phyloP scores from a whole-genome alignment of 208 protist genomes.

The Leishmania lainsoni region DNA sequence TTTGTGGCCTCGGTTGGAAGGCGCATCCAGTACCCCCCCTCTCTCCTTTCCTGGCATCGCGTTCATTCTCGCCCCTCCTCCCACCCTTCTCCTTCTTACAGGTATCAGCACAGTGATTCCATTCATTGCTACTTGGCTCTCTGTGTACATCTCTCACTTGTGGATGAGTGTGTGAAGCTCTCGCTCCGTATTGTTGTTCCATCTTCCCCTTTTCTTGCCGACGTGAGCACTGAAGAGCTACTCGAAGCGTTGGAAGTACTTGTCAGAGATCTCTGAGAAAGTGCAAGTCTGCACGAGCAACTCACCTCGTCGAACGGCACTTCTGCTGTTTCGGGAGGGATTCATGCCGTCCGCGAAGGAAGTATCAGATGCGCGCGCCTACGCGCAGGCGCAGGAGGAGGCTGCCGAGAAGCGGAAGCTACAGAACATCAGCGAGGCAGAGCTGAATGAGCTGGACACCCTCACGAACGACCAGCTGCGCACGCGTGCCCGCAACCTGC shows the following conservation, averaged over 20 bases:
- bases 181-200: background rate
- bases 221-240: background rate
- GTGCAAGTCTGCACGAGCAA: background rate
- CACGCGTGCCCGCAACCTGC: constrained; percentile 45
- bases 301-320: background rate
- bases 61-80: too few species aligned
- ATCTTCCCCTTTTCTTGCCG: background rate
- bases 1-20: background rate
- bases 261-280: background rate
- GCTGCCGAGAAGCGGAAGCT: constrained; percentile 20
- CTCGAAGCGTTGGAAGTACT: background rate
- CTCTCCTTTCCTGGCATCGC: background rate
- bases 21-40: background rate
- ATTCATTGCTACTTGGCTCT: background rate
- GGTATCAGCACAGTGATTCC: background rate
- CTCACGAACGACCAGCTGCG: constrained; percentile 81
- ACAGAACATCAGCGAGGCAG: constrained; percentile 53
- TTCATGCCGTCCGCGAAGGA: constrained; percentile 36
- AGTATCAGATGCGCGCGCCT: constrained; percentile 29
- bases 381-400: constrained; percentile 30
- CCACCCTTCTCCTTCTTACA: too few species aligned
- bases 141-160: background rate
- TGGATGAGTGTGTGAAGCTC: background rate
- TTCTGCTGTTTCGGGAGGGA: background rate
- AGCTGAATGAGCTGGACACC: constrained; percentile 70